Evolutionary conservation across 208 protist species (phyloP), one percentile per base, ranked within the genome.

Genomic region (Naegleria fowleri): DNA sequence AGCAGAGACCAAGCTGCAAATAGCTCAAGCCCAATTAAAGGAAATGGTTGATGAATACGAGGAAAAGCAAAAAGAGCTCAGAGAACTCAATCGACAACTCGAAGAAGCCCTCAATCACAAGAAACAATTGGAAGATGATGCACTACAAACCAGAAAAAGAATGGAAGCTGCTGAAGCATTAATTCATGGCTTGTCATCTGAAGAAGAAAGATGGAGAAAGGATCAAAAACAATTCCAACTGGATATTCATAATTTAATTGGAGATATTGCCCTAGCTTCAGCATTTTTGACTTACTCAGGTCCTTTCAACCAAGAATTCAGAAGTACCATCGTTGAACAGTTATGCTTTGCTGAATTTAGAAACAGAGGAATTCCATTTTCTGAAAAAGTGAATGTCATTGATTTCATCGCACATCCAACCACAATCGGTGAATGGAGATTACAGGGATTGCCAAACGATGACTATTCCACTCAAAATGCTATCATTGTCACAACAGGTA

Each of bases 401-500:
- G 90, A 92, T 38, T 95, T 98, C 51, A 92, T 97, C 38, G 91
- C 93, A 7, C 91, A 94, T 48, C 94, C 97, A 25, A 92, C 94
- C 6, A 92, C 87, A 39, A 92, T 97, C 67, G 95, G 95, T 59
- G 92, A 96, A 92, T 98, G 97, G 97, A 93, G 93, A 59, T 86
- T 96, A 15, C 93, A 98, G 90, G 95, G 94, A 29, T 93, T 98
- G 15, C 97, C 97, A 38, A 96, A 94, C 41, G 97, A 98, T 92
- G 95, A 98, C 41, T 94, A 97, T 25, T 98, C 95, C 6, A 93
- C 95, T 43, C 95, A 98, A 92, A 98, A 98, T 92, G 97, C 94
- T 85, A 97, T 98, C 90, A 96, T 98, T 52, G 94, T 96, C 15
- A 96, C 95, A 15, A 90, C 94, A 29, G 91, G 94, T 19, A 90